Base-by-base conservation (phyloP, 2,329 filamentous ascomycete genomes). In the Aquanectria penicillioides region DNA sequence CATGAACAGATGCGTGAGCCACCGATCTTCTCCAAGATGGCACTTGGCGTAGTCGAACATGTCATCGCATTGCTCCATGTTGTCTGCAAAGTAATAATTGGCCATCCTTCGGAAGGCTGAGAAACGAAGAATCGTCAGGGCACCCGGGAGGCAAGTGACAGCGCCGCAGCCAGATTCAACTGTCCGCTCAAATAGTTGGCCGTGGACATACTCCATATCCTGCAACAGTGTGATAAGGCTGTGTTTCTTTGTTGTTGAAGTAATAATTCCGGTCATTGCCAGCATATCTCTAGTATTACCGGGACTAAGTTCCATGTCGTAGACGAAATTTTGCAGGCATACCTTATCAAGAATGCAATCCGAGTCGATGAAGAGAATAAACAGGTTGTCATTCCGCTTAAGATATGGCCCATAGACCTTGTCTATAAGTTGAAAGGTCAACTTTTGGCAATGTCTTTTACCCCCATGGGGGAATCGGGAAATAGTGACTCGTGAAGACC, bases 1-100 rank as follows among this genome's bases (percentile, higher is more conserved):
- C 95, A 99, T 99, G 82, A 99, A 97, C 57, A 99, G 84, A 80
- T 99, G 95, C 1, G 94, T 99, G 55, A 98, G 84, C 94, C 94
- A 98, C 63, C 94, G 86, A 77, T 99, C 95, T 76, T 98, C 95
- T 33, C 95, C 95, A 37, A 98, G 78, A 78, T 98, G 94, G 70
- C 92, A 94, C 78, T 98, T 98, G 55, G 92, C 93, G 73, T 94
- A 98, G 74, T 99, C 94, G 72, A 99, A 99, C 11, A 98, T 82
- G 75, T 98, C 94, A 59, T 97, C 92, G 71, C 93, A 97, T 72
- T 97, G 91, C 75, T 97, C 94, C 5, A 93, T 93, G 75, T 97
- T 97, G 77, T 97, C 94, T 33, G 94, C 93, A 75, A 99, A 99
- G 78, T 99, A 98, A 78, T 97, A 97, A 73, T 96, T 97, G 71